These are phyloP conservation scores for Debaryomyces nepalensis DNA, from an alignment of 1,139 yeast species.

Conservation along the genomic window DNA sequence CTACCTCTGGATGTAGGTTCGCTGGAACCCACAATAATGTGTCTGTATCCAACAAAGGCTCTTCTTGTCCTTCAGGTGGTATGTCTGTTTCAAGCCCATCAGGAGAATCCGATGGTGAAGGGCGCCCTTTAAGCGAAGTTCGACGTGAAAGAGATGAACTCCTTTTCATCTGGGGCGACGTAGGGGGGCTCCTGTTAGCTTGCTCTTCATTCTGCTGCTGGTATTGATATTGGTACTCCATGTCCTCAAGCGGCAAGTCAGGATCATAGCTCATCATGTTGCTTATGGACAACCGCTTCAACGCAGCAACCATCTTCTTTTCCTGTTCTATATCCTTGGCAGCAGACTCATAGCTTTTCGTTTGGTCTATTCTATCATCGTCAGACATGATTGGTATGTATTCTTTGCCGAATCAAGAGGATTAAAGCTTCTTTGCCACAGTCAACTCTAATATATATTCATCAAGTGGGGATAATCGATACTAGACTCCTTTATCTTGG, in stretches of 20 bases:
- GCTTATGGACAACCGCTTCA: conserved; percentile 60
- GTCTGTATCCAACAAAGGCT: conserved; percentile 32
- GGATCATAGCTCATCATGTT: conserved; percentile 61
- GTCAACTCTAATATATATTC: background rate
- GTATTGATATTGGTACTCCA: conserved; percentile 35
- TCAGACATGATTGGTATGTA: background rate
- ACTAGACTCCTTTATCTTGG: background rate
- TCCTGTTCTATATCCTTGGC: conserved; percentile 58
- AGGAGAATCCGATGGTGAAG: conserved; percentile 7
- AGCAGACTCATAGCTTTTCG: conserved; percentile 40
- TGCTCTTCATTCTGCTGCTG: conserved; percentile 24
- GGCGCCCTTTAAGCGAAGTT: conserved; percentile 2
- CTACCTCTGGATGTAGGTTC: conserved; percentile 86
- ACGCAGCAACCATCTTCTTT: conserved; percentile 61
- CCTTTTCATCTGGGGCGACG: conserved; percentile 9
- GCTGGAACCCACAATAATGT: conserved; percentile 91
- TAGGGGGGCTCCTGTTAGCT: conserved; percentile 8
- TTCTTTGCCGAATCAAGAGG: background rate
- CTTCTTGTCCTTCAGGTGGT: conserved; percentile 18
- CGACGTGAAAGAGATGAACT: conserved; percentile 7
- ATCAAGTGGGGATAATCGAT: conserved; percentile 1
- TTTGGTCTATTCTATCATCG: conserved; percentile 8
- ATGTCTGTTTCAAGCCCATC: background rate
- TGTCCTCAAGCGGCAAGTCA: conserved; percentile 54
- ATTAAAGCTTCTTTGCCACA: background rate